These are phyloP conservation scores for Tylopilus subfusipes DNA, from an alignment of 768 basidiomycete species.

Conservation along the genomic window DNA sequence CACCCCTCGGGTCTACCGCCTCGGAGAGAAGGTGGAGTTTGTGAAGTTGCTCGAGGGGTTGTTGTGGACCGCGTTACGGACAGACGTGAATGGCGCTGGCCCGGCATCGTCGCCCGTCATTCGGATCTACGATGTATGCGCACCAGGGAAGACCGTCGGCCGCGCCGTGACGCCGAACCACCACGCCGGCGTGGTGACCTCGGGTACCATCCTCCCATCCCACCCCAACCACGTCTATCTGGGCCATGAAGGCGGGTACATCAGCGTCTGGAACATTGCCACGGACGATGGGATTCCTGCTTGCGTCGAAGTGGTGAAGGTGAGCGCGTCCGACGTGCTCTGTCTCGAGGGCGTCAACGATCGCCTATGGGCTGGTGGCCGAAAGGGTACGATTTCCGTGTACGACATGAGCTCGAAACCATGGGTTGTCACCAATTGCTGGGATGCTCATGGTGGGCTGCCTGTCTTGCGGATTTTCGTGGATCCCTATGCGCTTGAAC, in stretches of 20 bases:
- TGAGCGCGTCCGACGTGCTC: slow-evolving; percentile 77
- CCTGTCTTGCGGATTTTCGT: slow-evolving; percentile 64
- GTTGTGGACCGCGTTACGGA: slow-evolving; percentile 77
- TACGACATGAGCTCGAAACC: slow-evolving; percentile 74
- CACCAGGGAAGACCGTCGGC: slow-evolving; percentile 52
- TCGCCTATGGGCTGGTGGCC: slow-evolving; percentile 81
- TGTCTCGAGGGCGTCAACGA: slow-evolving; percentile 82
- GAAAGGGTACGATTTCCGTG: slow-evolving; percentile 77
- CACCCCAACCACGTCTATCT: slow-evolving; percentile 69
- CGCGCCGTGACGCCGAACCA: slow-evolving; percentile 60
- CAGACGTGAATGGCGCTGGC: slow-evolving; percentile 43
- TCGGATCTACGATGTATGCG: slow-evolving; percentile 75
- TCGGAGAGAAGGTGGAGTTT: slow-evolving; percentile 81
- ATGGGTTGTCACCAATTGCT: slow-evolving; percentile 84
- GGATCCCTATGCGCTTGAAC: slow-evolving; percentile 73
- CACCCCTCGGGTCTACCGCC: slow-evolving; percentile 57
- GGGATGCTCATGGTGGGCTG: slow-evolving; percentile 73
- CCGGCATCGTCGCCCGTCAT: slow-evolving; percentile 62
- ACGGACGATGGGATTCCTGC: slow-evolving; percentile 53
- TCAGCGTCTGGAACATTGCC: slow-evolving; percentile 74
- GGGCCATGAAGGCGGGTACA: slow-evolving; percentile 87
- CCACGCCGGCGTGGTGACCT: slow-evolving; percentile 78
- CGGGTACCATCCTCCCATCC: slow-evolving; percentile 71
- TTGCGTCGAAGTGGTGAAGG: slow-evolving; percentile 75
- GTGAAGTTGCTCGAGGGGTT: slow-evolving; percentile 67